Evolutionary conservation across 2,329 filamentous ascomycete genomes (phyloP), one percentile per base, ranked within the genome.

Genomic region (Geosmithia morbida): DNA sequence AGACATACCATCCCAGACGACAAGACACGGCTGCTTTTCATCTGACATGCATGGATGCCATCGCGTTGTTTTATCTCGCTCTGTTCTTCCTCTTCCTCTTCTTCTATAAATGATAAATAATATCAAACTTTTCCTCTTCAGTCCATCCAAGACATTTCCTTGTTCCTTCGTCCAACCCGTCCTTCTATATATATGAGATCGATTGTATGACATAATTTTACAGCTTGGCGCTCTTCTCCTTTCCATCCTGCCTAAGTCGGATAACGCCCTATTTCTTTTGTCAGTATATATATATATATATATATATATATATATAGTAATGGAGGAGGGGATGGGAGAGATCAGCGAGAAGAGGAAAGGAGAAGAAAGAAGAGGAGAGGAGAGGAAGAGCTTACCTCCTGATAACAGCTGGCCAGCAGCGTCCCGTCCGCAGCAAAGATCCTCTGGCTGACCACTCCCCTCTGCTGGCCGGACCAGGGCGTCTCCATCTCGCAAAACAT

Each of bases 401-500:
- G 86, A 49, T 86, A 75, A 61, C 86, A 90, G 30, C 79, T 89
- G 22, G 85, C 86, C 57, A 92, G 66, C 62, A 92, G 62, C 22
- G 72, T 81, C 19, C 86, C 86, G 51, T 88, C 81, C 53, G 67
- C 70, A 22, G 75, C 72, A 60, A 81, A 89, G 51, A 90, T 84
- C 62, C 77, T 75, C 69, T 88, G 84, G 55, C 74, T 76, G 41
- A 90, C 86, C 17, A 90, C 70, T 0, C 84, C 86, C 50, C 86
- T 72, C 3, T 85, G 85, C 56, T 88, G 83, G 1, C 82, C 85
- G 2, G 81, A 75, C 85, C 86, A 92, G 0, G 85, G 84, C 48
- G 79, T 87, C 63, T 85, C 76, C 75, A 86, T 86, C 67, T 89
- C 85, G 18, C 74, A 76, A 54, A 87, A 79, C 75, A 88, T 83